Percentiles rank a stretch among this genome's conserved stretches.
phyloP scores from a whole-genome alignment of 2,329 filamentous ascomycete genomes.

The Lachnum nothofagi region DNA sequence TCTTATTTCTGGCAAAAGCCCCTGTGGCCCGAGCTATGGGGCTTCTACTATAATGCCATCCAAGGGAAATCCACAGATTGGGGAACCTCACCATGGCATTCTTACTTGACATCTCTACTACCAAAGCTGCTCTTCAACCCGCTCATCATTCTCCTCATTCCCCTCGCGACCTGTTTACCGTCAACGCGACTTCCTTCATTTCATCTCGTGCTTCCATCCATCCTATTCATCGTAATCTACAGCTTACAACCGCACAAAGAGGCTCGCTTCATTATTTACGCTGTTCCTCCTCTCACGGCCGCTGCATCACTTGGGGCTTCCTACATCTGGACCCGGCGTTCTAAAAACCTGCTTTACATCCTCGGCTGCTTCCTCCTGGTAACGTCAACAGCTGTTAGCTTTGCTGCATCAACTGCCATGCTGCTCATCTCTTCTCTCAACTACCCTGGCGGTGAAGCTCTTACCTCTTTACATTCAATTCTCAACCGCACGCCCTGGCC shows the following conservation, averaged over 20 bases:
- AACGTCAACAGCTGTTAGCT: constrained; percentile 55
- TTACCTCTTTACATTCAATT: constrained; percentile 48
- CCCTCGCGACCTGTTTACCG: constrained; percentile 45
- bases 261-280: constrained; percentile 89
- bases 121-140: constrained; percentile 84
- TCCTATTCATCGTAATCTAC: constrained; percentile 73
- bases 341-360: constrained; percentile 54
- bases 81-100: constrained; percentile 81
- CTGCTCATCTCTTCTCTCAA: constrained; percentile 80
- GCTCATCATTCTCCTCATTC: constrained; percentile 51
- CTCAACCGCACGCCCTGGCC: constrained; percentile 23
- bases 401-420: constrained; percentile 58
- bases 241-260: constrained; percentile 93
- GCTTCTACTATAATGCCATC: constrained; percentile 87
- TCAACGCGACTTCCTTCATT: constrained; percentile 41
- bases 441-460: constrained; percentile 84
- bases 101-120: constrained; percentile 77
- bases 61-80: constrained; percentile 77
- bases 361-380: constrained; percentile 51
- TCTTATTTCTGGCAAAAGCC: constrained; percentile 88
- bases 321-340: constrained; percentile 61
- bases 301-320: constrained; percentile 69
- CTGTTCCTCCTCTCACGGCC: constrained; percentile 73
- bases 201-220: constrained; percentile 57
- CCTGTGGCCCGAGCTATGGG: constrained; percentile 85